These are phyloP conservation scores for Pulveroboletus frians DNA, from an alignment of 768 basidiomycete species.

Conservation along the genomic window DNA sequence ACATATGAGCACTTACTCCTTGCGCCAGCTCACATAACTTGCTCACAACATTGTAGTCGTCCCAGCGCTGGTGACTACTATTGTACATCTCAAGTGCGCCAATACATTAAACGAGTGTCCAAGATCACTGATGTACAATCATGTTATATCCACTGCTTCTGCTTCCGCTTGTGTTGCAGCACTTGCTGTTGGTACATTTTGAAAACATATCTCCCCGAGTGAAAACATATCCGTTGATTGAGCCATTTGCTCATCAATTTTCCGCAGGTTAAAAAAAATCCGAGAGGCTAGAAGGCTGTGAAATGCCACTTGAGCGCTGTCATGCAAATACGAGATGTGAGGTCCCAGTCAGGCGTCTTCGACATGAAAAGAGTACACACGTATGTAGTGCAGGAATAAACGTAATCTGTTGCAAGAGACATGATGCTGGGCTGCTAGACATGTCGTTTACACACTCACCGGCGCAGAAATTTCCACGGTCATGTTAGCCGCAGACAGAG, in stretches of 20 bases:
- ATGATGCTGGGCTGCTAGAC: neutral
- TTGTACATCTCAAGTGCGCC: no score
- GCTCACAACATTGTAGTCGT: no score
- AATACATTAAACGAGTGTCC: no score
- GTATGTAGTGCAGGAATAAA: constrained; percentile 17
- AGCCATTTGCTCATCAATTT: constrained; percentile 3
- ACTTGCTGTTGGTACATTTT: neutral
- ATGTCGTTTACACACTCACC: constrained; percentile 5
- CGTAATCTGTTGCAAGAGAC: constrained; percentile 2
- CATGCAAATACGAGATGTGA: constrained; percentile 6
- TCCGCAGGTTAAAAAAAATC: constrained; percentile 25
- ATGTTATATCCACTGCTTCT: neutral
- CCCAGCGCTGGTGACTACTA: no score
- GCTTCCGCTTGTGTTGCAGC: neutral
- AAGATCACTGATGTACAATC: neutral
- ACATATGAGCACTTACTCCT: no score
- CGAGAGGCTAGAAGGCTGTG: constrained; percentile 24
- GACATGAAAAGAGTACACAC: constrained; percentile 8
- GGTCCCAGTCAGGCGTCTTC: neutral
- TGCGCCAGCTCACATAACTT: no score
- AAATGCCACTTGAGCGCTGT: constrained; percentile 24
- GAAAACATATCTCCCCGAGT: constrained; percentile 5
- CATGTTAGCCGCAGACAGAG: constrained; percentile 12
- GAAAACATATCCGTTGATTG: neutral
- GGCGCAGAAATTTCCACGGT: constrained; percentile 12